Base-by-base conservation (phyloP, 2,329 filamentous ascomycete genomes). In the Colletotrichum tamarilloi region DNA sequence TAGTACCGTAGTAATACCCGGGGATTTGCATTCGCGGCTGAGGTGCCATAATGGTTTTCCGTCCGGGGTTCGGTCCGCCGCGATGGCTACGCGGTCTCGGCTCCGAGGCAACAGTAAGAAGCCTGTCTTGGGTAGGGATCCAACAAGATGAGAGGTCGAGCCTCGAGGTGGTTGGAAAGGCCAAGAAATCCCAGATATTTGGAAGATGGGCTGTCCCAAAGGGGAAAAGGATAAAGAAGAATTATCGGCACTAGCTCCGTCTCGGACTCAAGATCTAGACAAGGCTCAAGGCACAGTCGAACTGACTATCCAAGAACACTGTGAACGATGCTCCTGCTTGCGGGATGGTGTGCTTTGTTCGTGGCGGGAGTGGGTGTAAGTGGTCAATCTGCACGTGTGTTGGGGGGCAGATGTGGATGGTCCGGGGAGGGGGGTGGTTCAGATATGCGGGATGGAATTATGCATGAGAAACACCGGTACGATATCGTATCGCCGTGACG, bases 1-100 rank as follows among this genome's bases (percentile, higher is more conserved):
- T 52, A 66, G 28, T 71, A 62, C 89, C 88, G 77, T 84, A 91
- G 76, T 89, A 90, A 74, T 86, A 88, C 1, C 89, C 89, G 0
- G 88, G 88, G 57, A 91, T 86, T 16, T 83, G 76, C 70, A 76
- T 77, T 42, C 71, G 67, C 58, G 68, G 65, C 42, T 73, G 70
- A 60, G 70, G 55, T 60, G 70, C 70, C 70, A 74, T 74, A 68
- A 53, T 35, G 7, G 19, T 49, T 49, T 35, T 7, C 42, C 2
- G 28, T 64, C 22, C n/a, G 67, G 16, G 16, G n/a, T 59, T 28
- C 32, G 1, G 22, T 28, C 42, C 57, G 68, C 24, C 63, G 16
- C 53, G 11, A n/a, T 30, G 32, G 58, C 35, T 57, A 1, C 2
- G 52, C 19, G 49, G 11, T 4, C 42, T 64, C 55, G 30, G 57